Conservation (phyloP, 495 filamentous ascomycete species). For the Lasiosphaeris hirsuta region DNA sequence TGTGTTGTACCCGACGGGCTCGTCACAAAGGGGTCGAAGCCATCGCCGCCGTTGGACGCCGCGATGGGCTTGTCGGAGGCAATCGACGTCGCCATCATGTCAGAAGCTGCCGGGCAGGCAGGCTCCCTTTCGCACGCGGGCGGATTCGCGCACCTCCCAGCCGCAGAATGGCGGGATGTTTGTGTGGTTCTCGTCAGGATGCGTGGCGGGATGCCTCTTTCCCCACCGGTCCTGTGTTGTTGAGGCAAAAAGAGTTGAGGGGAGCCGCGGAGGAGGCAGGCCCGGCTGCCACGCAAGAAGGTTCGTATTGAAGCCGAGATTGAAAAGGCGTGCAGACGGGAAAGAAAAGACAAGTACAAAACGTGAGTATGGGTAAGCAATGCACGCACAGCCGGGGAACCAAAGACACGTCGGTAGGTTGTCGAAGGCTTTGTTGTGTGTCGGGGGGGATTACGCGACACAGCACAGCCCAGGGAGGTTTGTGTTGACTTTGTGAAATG, state of each 20-base stretch:
- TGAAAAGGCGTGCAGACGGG: neutral
- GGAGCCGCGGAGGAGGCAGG: conserved; percentile 15
- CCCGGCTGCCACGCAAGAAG: conserved; percentile 12
- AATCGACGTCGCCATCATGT: conserved; percentile 32
- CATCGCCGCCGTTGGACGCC: conserved; percentile 32
- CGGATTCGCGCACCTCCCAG: conserved; percentile 4
- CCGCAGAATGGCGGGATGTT: conserved; percentile 4
- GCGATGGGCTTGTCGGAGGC: conserved; percentile 28
- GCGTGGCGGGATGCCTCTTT: conserved; percentile 14
- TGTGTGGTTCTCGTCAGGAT: conserved; percentile 4
- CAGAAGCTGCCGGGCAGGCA: conserved; percentile 11
- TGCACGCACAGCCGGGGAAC: neutral
- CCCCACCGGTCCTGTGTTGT: conserved; percentile 4
- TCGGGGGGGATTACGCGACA: conserved; percentile 22
- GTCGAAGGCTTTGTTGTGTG: conserved; percentile 21
- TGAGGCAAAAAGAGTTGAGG: conserved; percentile 8
- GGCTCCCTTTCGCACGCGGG: conserved; percentile 1
- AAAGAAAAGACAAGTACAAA: conserved; percentile 5
- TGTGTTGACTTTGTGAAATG: conserved; percentile 23
- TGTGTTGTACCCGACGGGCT: conserved; percentile 47
- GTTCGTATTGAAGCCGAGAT: neutral
- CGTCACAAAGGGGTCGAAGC: conserved; percentile 50
- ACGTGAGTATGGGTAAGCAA: neutral
- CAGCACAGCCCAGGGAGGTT: neutral
- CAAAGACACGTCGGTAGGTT: conserved; percentile 8